Base-by-base conservation (phyloP, 2,329 filamentous ascomycete genomes). In the Tolypocladium sp. region DNA sequence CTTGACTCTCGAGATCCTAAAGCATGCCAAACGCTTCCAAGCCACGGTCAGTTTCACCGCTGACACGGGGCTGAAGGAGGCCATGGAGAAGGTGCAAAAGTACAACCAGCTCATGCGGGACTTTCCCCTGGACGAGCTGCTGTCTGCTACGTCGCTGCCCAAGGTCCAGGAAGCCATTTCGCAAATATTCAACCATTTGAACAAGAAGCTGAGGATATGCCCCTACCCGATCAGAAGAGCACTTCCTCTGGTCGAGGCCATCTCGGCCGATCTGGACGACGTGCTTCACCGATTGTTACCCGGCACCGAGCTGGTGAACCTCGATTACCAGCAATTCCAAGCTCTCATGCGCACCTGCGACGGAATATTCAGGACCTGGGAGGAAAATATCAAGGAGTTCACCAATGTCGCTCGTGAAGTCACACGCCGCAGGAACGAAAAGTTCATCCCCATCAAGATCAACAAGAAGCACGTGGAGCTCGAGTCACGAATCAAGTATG, bases 101-200 rank as follows among this genome's bases (percentile, higher is more conserved):
- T 99, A 97, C 80, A 99, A 99, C 71, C 91, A 96, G 76, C 83
- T 99, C 30, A 97, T 99, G 91, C 89, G 94, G 63, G 95, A 99
- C 72, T 97, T 99, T 64, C 94, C 94, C 0, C 80, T 99, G 40
- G 93, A 97, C 70, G 94, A 99, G 72, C 78, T 99, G 35, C 82
- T 97, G 22, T 96, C 94, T 20, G 92, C 94, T 1, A 95, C 92
- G 0, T 93, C 92, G 1, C 76, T 99, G 52, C 80, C 87, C 67
- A 97, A 96, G 74, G 86, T 96, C 3, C 87, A 94, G 68, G 92
- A 97, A 67, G 90, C 94, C 8, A 84, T 99, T 63, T 84, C 88
- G 52, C 84, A 92, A 67, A 96, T 99, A 63, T 99, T 99, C 73
- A 83, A 78, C 54, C 95, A 99, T 72, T 82, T 99, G 72, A 99